Conservation (phyloP, 768 basidiomycete genomes). For the Pulveroboletus sp. region DNA sequence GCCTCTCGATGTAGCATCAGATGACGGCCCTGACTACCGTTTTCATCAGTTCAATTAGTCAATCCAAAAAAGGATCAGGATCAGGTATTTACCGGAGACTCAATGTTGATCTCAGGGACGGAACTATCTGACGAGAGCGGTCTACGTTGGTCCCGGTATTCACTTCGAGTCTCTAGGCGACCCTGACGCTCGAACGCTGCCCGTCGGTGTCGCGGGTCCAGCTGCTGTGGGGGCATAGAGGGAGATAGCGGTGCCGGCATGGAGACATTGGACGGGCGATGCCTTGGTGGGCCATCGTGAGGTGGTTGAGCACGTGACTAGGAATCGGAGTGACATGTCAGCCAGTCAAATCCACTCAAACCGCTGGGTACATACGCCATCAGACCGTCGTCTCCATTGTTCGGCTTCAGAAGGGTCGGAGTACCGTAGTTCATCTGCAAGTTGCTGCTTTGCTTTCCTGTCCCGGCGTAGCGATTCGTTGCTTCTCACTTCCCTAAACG, state of each 20-base stretch:
- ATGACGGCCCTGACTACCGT: slow-evolving; percentile 28
- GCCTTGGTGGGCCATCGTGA: slow-evolving; percentile 7
- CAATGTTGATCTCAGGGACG: slow-evolving; percentile 30
- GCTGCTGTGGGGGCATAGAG: slow-evolving; percentile 11
- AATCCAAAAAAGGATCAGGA: slow-evolving; percentile 4
- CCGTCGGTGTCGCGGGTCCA: slow-evolving; percentile 17
- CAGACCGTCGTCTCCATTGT: slow-evolving; percentile 28
- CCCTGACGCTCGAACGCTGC: slow-evolving; percentile 24
- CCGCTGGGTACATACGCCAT: slow-evolving; percentile 12
- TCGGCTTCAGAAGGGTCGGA: slow-evolving; percentile 30
- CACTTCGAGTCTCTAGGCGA: slow-evolving; percentile 15
- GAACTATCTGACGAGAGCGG: slow-evolving; percentile 31
- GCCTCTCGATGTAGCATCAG: slow-evolving; percentile 31
- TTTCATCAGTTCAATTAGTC: slow-evolving; percentile 13
- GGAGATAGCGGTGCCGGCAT: slow-evolving; percentile 28
- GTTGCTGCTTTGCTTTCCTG: slow-evolving; percentile 22
- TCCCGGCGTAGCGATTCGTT: slow-evolving; percentile 16
- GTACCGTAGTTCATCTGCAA: slow-evolving; percentile 34
- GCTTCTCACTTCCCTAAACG: slow-evolving; percentile 13
- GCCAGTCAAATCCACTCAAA: neutral
- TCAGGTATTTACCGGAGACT: slow-evolving; percentile 27
- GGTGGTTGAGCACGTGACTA: slow-evolving; percentile 19
- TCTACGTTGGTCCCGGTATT: slow-evolving; percentile 19
- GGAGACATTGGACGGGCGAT: slow-evolving; percentile 19
- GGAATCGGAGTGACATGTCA: neutral